Evolutionary conservation across 1,139 yeast species (phyloP).

Genomic region (Diutina neorugosa): DNA sequence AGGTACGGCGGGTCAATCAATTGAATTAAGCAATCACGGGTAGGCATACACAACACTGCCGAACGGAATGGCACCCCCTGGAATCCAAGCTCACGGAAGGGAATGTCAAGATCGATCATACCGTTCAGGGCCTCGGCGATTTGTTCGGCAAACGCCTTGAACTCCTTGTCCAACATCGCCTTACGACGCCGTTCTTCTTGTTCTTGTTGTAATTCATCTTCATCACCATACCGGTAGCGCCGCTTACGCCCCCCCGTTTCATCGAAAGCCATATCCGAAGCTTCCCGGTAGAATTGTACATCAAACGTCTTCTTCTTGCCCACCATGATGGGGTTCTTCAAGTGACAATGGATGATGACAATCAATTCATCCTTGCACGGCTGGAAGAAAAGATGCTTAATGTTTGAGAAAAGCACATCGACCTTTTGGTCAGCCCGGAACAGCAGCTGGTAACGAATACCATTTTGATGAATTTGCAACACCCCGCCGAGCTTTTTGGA

Average conservation of each 20-base stretch:
- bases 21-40: constrained; percentile 92
- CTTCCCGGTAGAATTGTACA: constrained; percentile 93
- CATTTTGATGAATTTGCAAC: constrained; percentile 88
- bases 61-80: constrained; percentile 96
- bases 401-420: constrained; percentile 80
- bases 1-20: constrained; percentile 90
- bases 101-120: constrained; percentile 76
- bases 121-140: constrained; percentile 83
- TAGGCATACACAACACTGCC: constrained; percentile 91
- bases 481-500: constrained; percentile 90
- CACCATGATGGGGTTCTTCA: constrained; percentile 86
- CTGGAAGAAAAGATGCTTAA: constrained; percentile 89
- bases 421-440: constrained; percentile 75
- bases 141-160: constrained; percentile 77
- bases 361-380: constrained; percentile 92
- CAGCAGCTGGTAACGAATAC: constrained; percentile 83
- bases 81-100: constrained; percentile 93
- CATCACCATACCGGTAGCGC: constrained; percentile 92
- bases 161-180: constrained; percentile 83
- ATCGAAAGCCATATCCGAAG: constrained; percentile 91
- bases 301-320: constrained; percentile 95
- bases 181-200: constrained; percentile 95
- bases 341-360: constrained; percentile 85
- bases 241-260: constrained; percentile 93
- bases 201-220: constrained; percentile 96